Evolutionary conservation across 108 stramenopile species (phyloP).

Genomic region (Pelagomonas calceolata): DNA sequence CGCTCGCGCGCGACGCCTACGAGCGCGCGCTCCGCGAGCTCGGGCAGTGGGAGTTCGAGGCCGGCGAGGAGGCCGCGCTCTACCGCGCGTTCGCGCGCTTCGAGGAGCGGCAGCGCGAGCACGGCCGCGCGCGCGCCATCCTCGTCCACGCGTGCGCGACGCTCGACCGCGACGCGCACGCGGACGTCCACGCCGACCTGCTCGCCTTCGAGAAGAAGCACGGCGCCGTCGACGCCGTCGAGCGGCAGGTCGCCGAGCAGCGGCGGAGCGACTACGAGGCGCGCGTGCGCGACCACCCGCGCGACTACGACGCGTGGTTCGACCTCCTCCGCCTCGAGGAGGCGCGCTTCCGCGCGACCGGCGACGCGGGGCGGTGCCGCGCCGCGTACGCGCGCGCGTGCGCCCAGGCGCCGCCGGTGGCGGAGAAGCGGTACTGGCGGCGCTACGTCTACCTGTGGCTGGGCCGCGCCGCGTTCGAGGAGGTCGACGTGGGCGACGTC

Average conservation of each 20-base stretch:
- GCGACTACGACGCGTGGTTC: constrained; percentile 95
- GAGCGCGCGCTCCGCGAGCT: constrained; percentile 85
- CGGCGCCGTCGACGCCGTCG: constrained; percentile 77
- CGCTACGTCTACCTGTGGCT: constrained; percentile 98
- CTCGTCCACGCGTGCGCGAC: constrained; percentile 84
- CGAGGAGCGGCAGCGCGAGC: constrained; percentile 85
- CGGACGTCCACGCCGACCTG: constrained; percentile 37
- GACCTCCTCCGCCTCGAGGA: constrained; percentile 90
- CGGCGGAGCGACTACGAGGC: constrained; percentile 74
- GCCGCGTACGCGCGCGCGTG: constrained; percentile 91
- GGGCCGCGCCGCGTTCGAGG: constrained; percentile 89
- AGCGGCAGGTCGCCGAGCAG: constrained; percentile 68
- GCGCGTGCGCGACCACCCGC: constrained; percentile 56
- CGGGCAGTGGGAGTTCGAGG: constrained; percentile 53
- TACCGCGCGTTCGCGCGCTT: constrained; percentile 72
- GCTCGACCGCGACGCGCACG: constrained; percentile 49
- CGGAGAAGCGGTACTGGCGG: constrained; percentile 86
- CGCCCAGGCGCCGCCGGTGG: constrained; percentile 67
- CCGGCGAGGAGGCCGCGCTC: constrained; percentile 62
- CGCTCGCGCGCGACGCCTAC: constrained; percentile 79
- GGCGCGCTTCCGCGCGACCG: constrained; percentile 33
- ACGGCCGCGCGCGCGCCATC: constrained; percentile 88
- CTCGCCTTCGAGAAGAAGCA: constrained; percentile 94
- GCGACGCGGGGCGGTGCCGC: constrained; percentile 45
- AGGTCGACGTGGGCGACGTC: constrained; percentile 62